These are phyloP conservation scores for Argentina anserina DNA, from an alignment of 306 rosid genomes.

Conservation along the genomic window DNA sequence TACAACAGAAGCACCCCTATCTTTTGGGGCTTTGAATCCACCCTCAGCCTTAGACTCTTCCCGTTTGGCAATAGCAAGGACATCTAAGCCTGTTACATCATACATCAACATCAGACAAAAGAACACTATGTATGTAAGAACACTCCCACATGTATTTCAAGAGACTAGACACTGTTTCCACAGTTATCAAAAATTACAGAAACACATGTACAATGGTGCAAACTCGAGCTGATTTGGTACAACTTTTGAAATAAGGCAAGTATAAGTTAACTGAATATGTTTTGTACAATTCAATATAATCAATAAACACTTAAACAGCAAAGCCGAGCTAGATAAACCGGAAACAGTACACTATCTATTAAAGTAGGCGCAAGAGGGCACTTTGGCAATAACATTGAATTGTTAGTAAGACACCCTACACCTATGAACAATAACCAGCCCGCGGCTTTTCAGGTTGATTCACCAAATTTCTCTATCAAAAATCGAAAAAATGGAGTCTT, in stretches of 20 bases:
- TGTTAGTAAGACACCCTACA: not conserved
- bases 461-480: not conserved
- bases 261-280: not conserved
- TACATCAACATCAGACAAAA: constrained; percentile 6
- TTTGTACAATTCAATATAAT: not conserved
- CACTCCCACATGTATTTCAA: not conserved
- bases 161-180: not conserved
- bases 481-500: constrained; percentile 4
- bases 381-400: too few relatives aligned
- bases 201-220: not conserved
- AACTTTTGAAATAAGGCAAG: not conserved
- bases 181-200: not conserved
- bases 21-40: constrained; percentile 76
- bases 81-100: constrained; percentile 68
- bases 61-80: constrained; percentile 71
- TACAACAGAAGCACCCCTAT: constrained; percentile 51
- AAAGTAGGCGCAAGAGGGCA: not conserved
- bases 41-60: constrained; percentile 49
- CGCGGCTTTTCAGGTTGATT: not conserved
- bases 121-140: not conserved
- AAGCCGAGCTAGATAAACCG: not conserved
- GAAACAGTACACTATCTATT: not conserved
- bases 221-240: not conserved
- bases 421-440: not conserved
- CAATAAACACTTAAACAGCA: not conserved